These are phyloP conservation scores for Pichia sp. DNA, from an alignment of 1,139 yeast species.

Conservation along the genomic window DNA sequence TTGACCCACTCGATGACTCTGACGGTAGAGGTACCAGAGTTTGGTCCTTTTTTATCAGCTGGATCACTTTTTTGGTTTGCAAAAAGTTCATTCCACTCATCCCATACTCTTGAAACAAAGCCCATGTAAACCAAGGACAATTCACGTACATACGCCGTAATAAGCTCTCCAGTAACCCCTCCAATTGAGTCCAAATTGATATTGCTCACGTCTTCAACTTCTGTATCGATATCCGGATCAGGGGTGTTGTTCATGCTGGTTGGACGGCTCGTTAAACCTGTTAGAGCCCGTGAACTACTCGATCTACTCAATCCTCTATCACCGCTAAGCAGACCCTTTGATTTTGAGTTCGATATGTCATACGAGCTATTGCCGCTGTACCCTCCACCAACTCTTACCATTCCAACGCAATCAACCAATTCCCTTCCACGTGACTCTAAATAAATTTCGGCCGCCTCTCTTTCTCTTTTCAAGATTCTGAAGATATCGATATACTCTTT, in stretches of 20 bases:
- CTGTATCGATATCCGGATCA: neutral
- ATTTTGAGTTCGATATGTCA: neutral
- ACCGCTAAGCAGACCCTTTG: neutral
- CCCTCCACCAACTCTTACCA: conserved; percentile 16
- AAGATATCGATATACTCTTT: conserved; percentile 11
- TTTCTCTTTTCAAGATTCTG: conserved; percentile 10
- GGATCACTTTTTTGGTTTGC: neutral
- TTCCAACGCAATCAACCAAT: conserved; percentile 13
- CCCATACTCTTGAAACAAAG: conserved; percentile 16
- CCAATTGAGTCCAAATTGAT: conserved; percentile 2
- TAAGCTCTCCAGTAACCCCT: conserved; percentile 15
- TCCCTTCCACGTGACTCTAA: conserved; percentile 13
- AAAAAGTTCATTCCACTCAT: conserved; percentile 17
- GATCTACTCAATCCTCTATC: conserved; percentile 13
- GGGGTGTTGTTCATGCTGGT: conserved; percentile 10
- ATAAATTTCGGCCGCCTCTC: conserved; percentile 17
- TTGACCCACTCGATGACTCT: conserved; percentile 19
- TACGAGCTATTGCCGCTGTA: conserved; percentile 6
- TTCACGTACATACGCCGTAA: conserved; percentile 20
- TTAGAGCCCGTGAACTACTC: conserved; percentile 5
- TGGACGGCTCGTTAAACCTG: conserved; percentile 11
- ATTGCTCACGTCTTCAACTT: neutral
- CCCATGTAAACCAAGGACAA: conserved; percentile 20
- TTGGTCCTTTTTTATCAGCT: neutral
- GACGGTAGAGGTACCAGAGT: conserved; percentile 5